Percentiles rank a stretch among this genome's conserved stretches.
Conservation (phyloP, 169 alveolate genomes). For the Theileria parva region DNA sequence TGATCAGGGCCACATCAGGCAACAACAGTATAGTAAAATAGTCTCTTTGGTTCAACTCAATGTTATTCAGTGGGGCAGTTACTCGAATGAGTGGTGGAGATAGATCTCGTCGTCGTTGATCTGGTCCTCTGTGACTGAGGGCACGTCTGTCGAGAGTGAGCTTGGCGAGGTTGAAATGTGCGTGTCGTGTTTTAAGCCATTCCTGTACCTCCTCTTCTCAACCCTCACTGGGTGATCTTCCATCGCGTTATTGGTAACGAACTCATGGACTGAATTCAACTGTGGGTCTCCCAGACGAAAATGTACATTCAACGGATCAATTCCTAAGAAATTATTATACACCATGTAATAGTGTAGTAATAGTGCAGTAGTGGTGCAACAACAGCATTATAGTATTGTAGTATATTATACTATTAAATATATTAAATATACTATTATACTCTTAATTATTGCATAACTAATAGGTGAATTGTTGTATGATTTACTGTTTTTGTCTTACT, state of each 20-base stretch:
- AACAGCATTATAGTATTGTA: too few species aligned
- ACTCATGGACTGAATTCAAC: background rate
- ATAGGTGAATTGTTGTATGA: too few species aligned
- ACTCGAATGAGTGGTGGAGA: background rate
- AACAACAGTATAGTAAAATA: background rate
- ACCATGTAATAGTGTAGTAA: too few species aligned
- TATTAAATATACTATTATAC: too few species aligned
- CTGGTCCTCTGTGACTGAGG: constrained; percentile 14
- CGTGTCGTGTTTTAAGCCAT: background rate
- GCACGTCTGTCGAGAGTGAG: constrained; percentile 21
- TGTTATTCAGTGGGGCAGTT: background rate
- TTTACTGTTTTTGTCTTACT: background rate
- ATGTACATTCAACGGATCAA: background rate
- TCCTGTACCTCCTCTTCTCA: background rate
- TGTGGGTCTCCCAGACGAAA: background rate
- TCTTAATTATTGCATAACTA: background rate
- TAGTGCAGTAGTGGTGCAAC: too few species aligned
- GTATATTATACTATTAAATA: too few species aligned
- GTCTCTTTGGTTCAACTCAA: background rate
- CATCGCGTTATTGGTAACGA: background rate
- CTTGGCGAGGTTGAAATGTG: constrained; percentile 16
- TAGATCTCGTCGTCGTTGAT: background rate
- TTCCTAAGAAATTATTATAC: background rate
- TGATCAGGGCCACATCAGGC: background rate
- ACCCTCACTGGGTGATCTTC: background rate